Evolutionary conservation across 2,329 filamentous ascomycete species (phyloP).

Genomic region (Catunica adiposa): DNA sequence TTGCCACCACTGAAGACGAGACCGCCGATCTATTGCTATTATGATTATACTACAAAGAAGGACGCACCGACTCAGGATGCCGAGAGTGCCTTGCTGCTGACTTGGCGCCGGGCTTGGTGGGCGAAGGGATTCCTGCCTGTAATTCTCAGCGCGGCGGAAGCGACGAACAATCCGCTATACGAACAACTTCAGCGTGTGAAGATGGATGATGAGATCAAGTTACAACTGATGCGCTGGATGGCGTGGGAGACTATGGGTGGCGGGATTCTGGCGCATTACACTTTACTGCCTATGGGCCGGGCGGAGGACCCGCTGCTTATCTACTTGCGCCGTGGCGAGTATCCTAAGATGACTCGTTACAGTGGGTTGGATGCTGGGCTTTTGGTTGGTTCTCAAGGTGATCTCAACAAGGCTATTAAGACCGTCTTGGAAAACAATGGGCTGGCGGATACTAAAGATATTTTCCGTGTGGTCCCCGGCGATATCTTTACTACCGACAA

Average conservation of each 20-base stretch:
- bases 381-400: conserved; percentile 50
- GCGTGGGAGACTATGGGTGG: conserved; percentile 86
- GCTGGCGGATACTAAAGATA: conserved; percentile 38
- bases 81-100: conserved; percentile 62
- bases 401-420: conserved; percentile 47
- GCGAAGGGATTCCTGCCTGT: conserved; percentile 78
- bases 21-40: conserved; percentile 77
- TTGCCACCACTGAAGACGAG: conserved; percentile 59
- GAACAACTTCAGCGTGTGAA: conserved; percentile 46
- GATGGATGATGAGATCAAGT: conserved; percentile 45
- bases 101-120: conserved; percentile 92
- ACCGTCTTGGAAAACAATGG: conserved; percentile 39
- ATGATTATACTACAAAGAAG: conserved; percentile 51
- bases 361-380: conserved; percentile 54
- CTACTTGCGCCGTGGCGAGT: conserved; percentile 61
- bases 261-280: conserved; percentile 62
- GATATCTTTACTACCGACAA: conserved; percentile 49
- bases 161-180: conserved; percentile 68
- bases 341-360: conserved; percentile 57
- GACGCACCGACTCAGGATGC: conserved; percentile 49
- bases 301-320: conserved; percentile 55
- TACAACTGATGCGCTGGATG: conserved; percentile 67
- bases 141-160: conserved; percentile 63
- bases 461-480: conserved; percentile 44
- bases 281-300: conserved; percentile 69